phyloP scores from a whole-genome alignment of 75 land plant genomes.

The Pseudotsuga menziesii region DNA sequence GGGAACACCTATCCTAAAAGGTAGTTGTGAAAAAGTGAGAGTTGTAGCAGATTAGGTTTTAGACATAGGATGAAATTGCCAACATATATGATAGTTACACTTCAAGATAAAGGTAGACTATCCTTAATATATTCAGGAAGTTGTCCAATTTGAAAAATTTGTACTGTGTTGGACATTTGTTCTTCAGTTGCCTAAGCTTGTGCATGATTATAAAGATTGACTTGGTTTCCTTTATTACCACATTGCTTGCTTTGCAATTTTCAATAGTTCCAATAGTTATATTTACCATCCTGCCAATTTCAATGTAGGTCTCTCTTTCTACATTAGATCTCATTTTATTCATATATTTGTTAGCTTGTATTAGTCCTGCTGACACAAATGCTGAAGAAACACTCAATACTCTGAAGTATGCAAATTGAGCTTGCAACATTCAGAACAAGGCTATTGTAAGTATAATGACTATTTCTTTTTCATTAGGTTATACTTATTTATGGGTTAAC shows the following conservation, averaged over 20 bases:
- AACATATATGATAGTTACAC: no score
- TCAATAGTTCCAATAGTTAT: neutral
- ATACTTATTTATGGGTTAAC: neutral
- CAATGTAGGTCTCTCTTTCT: neutral
- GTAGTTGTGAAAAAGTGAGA: no score
- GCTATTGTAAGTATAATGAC: constrained; percentile 71
- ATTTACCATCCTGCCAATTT: neutral
- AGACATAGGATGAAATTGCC: no score
- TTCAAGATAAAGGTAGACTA: no score
- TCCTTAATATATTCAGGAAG: no score
- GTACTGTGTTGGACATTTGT: no score
- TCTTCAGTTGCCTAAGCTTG: no score
- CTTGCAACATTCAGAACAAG: constrained; percentile 97
- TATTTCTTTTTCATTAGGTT: neutral
- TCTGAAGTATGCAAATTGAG: constrained; percentile 97
- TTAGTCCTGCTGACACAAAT: constrained; percentile 99
- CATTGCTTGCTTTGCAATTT: neutral
- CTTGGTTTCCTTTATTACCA: neutral
- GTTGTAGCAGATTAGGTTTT: no score
- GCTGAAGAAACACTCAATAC: constrained; percentile 97
- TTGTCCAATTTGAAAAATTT: no score
- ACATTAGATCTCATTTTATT: constrained; percentile 2
- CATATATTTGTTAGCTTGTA: constrained; percentile 58
- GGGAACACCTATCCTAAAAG: no score
- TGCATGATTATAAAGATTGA: no score